Conservation (phyloP, 805 yeast genomes). For the Candida pseudofarinosa region DNA sequence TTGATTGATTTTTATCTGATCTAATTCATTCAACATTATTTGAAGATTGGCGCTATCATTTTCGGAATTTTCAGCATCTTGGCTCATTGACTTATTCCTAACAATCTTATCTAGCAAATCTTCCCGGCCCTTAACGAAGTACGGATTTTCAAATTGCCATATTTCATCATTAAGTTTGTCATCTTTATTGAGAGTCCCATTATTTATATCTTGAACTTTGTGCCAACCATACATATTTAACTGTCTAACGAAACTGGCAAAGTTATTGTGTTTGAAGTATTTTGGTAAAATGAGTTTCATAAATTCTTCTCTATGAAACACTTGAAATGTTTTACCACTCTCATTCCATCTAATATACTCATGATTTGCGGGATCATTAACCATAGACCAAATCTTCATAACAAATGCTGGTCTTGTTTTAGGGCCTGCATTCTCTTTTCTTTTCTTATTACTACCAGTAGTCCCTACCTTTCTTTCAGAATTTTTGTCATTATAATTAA, state of each 20-base stretch:
- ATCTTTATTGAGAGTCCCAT: constrained; percentile 55
- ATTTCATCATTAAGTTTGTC: constrained; percentile 64
- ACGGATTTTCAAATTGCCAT: constrained; percentile 85
- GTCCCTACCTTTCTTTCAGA: not conserved
- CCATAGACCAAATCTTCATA: constrained; percentile 92
- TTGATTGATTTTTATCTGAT: constrained; percentile 73
- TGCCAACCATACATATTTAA: constrained; percentile 99
- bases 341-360: constrained; percentile 78
- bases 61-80: constrained; percentile 18
- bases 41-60: constrained; percentile 41
- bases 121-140: constrained; percentile 72
- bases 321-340: constrained; percentile 83
- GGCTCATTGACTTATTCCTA: constrained; percentile 53
- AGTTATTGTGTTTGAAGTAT: constrained; percentile 92
- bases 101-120: constrained; percentile 82
- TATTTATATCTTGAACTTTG: constrained; percentile 87
- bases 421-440: constrained; percentile 31
- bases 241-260: constrained; percentile 92
- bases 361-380: constrained; percentile 70
- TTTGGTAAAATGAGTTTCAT: constrained; percentile 81
- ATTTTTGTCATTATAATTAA: constrained; percentile 1
- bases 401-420: constrained; percentile 86
- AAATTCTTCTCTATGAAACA: constrained; percentile 76
- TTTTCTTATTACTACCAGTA: constrained; percentile 15
- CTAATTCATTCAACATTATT: constrained; percentile 65